Conservation (phyloP, 768 basidiomycete species). For the Neoboletus magnificus region DNA sequence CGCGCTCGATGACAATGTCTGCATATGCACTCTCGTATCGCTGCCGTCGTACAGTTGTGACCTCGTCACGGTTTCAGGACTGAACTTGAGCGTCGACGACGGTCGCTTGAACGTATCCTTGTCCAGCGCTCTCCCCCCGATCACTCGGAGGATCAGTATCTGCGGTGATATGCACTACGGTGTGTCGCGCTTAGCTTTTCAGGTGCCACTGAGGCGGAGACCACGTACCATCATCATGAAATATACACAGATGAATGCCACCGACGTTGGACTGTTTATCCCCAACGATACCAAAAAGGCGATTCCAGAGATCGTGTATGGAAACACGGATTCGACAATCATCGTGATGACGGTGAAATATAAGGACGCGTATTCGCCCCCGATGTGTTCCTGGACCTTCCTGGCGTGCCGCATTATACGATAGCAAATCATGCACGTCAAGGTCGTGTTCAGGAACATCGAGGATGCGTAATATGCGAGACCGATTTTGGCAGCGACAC, state of each 20-base stretch:
- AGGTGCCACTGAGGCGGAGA: neutral
- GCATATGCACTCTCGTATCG: neutral
- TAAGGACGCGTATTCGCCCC: conserved; percentile 10
- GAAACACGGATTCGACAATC: conserved; percentile 24
- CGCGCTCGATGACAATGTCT: neutral
- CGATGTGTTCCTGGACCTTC: conserved; percentile 8
- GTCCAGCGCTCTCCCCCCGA: conserved; percentile 14
- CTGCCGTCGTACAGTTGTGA: neutral
- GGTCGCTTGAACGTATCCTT: neutral
- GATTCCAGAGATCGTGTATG: conserved; percentile 24
- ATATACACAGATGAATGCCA: conserved; percentile 12
- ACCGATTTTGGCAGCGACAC: conserved; percentile 6
- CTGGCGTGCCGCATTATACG: conserved; percentile 11
- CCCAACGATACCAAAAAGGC: conserved; percentile 23
- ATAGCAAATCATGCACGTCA: conserved; percentile 26
- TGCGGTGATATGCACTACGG: conserved; percentile 29
- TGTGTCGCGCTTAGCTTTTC: neutral
- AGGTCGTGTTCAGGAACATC: conserved; percentile 11
- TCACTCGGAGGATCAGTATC: conserved; percentile 24
- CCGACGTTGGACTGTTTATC: conserved; percentile 9
- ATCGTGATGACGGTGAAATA: conserved; percentile 15
- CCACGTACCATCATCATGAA: conserved; percentile 20
- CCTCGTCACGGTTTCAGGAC: neutral
- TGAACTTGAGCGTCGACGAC: conserved; percentile 11
- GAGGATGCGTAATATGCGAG: conserved; percentile 19